phyloP scores from a whole-genome alignment of 257 asterid genomes.

The Nicotiana undulata region DNA sequence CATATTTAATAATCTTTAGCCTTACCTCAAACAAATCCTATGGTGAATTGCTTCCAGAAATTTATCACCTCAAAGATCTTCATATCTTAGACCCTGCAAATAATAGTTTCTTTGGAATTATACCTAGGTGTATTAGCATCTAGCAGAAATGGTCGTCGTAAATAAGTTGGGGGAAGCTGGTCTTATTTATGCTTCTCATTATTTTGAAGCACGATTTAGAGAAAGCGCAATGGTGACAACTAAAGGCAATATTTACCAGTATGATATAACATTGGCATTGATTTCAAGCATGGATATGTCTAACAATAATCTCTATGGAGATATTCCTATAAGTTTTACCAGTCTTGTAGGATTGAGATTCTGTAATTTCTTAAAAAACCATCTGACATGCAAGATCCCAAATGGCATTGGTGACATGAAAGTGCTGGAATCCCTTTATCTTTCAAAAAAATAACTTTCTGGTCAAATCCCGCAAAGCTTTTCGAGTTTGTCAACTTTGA shows the following conservation, averaged over 20 bases:
- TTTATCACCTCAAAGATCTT: constrained; percentile 12
- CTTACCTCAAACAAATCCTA: constrained; percentile 14
- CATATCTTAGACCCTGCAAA: constrained; percentile 25
- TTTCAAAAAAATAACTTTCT: no score
- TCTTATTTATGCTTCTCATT: background rate
- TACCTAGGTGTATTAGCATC: constrained; percentile 19
- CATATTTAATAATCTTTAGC: constrained; percentile 8
- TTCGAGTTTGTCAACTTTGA: no score
- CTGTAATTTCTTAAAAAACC: no score
- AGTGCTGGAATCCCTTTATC: background rate
- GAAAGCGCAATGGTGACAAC: constrained; percentile 14
- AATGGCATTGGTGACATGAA: constrained; percentile 10
- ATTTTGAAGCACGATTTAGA: no score
- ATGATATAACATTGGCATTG: background rate
- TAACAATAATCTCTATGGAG: background rate
- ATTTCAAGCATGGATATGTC: constrained; percentile 20
- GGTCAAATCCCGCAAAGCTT: no score
- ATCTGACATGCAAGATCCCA: no score
- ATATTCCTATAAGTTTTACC: constrained; percentile 18
- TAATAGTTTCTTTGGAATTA: background rate
- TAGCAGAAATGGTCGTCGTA: constrained; percentile 18
- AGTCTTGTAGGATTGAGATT: constrained; percentile 4
- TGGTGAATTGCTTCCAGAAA: constrained; percentile 10
- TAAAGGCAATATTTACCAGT: constrained; percentile 7
- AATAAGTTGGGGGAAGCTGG: background rate